Evolutionary conservation across 1,139 yeast species (phyloP).

Genomic region (Groenewaldozyma auringiensis): DNA sequence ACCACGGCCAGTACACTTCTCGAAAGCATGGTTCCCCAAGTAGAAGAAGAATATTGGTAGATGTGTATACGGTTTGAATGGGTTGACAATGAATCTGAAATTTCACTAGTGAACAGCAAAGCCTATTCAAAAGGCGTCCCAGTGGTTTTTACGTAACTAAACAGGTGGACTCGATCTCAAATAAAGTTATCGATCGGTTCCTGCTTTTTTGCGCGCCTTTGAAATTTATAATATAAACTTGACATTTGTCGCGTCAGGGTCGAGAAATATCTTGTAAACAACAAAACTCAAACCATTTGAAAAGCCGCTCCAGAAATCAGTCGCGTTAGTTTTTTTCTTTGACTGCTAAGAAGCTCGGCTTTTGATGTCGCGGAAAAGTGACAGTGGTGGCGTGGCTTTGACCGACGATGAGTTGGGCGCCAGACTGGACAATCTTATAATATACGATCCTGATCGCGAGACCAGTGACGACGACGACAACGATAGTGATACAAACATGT

Average conservation of each 20-base stretch:
- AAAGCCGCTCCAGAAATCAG: no score
- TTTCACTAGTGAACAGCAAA: no score
- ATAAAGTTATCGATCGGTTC: background rate
- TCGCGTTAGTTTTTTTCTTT: no score
- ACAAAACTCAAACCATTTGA: no score
- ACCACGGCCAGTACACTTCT: background rate
- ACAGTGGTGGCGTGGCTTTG: background rate
- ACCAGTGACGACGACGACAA: background rate
- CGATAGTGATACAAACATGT: background rate
- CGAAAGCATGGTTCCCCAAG: background rate
- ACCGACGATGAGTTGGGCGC: background rate
- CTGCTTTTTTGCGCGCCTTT: background rate
- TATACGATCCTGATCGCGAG: slow-evolving; percentile 1
- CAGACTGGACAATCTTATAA: background rate
- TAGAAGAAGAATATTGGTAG: no score
- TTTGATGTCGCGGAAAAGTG: no score
- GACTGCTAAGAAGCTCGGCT: no score
- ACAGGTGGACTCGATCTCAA: no score
- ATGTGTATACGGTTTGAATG: no score
- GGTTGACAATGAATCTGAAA: no score
- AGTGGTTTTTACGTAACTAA: no score
- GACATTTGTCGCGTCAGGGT: background rate
- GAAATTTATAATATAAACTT: background rate
- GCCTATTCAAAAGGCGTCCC: no score
- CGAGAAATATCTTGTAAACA: background rate